A percentile compares a stretch with the other conserved stretches of the same genome.
phyloP scores from a whole-genome alignment of 441 rosid species.

The Populus trichocarpa region DNA sequence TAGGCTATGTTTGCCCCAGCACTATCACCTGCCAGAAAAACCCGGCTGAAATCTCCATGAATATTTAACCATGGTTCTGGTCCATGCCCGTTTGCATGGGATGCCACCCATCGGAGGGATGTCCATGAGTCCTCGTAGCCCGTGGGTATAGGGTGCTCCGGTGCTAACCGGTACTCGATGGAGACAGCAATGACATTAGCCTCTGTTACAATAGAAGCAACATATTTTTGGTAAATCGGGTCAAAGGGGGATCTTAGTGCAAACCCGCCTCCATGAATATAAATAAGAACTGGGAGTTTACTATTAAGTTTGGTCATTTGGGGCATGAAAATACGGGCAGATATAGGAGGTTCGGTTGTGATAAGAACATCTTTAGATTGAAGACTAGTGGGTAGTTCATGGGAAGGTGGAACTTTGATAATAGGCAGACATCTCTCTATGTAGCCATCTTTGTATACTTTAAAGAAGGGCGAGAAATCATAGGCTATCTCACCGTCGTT shows the following conservation, averaged over 20 bases:
- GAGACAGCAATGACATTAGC: slow-evolving; percentile 23
- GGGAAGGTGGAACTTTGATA: slow-evolving; percentile 14
- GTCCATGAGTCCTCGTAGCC: slow-evolving; percentile 31
- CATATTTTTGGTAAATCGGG: slow-evolving; percentile 12
- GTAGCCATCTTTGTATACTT: slow-evolving; percentile 19
- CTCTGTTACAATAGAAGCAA: slow-evolving; percentile 6
- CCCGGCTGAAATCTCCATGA: slow-evolving; percentile 19
- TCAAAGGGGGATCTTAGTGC: slow-evolving; percentile 17
- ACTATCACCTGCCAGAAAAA: slow-evolving; percentile 26
- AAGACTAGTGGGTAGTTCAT: slow-evolving; percentile 18
- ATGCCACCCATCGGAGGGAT: slow-evolving; percentile 27
- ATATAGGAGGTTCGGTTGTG: not conserved
- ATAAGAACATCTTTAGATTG: slow-evolving; percentile 25
- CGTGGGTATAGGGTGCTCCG: slow-evolving; percentile 23
- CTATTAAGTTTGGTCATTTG: not conserved
- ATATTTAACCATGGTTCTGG: slow-evolving; percentile 23
- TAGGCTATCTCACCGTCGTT: not conserved
- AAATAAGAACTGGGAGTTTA: slow-evolving; percentile 25
- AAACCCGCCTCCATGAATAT: slow-evolving; percentile 32
- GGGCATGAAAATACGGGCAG: slow-evolving; percentile 25
- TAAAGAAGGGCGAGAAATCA: slow-evolving; percentile 14
- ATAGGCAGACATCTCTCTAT: slow-evolving; percentile 15
- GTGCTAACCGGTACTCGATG: slow-evolving; percentile 23
- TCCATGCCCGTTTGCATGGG: slow-evolving; percentile 16
- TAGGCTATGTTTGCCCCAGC: slow-evolving; percentile 32